Percentiles rank a stretch among this genome's conserved stretches.
These are phyloP conservation scores for Pueraria montana DNA, from an alignment of 306 rosid genomes.

Conservation along the genomic window DNA sequence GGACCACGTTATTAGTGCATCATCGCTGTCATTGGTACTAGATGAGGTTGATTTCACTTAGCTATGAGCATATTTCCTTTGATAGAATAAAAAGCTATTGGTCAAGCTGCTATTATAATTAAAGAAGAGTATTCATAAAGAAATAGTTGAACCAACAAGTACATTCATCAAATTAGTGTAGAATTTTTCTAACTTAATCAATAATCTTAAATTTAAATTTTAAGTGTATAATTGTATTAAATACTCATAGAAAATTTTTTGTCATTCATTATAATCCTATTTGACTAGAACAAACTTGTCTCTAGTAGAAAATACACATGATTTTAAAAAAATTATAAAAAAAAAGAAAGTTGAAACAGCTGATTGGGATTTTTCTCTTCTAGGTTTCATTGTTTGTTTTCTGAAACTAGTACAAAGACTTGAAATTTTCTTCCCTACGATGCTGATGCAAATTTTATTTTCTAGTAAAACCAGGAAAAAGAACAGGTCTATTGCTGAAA, in stretches of 20 bases:
- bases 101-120: not conserved
- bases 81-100: not conserved
- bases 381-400: conserved; percentile 14
- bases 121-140: not conserved
- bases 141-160: not conserved
- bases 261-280: no score
- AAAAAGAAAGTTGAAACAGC: not conserved
- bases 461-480: not conserved
- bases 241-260: no score
- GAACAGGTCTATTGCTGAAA: not conserved
- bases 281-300: no score
- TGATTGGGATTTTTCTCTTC: not conserved
- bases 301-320: no score
- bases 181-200: no score
- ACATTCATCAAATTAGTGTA: no score
- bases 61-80: conserved; percentile 19
- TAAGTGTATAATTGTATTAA: no score
- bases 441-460: conserved; percentile 1
- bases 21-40: conserved; percentile 35
- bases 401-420: conserved; percentile 6
- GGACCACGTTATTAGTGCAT: conserved; percentile 38
- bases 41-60: conserved; percentile 14
- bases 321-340: no score
- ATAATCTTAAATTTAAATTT: no score
- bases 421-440: conserved; percentile 16